Evolutionary conservation across 441 rosid genomes (phyloP), one percentile per base, ranked within the genome.

Genomic region (Adansonia grandidieri): DNA sequence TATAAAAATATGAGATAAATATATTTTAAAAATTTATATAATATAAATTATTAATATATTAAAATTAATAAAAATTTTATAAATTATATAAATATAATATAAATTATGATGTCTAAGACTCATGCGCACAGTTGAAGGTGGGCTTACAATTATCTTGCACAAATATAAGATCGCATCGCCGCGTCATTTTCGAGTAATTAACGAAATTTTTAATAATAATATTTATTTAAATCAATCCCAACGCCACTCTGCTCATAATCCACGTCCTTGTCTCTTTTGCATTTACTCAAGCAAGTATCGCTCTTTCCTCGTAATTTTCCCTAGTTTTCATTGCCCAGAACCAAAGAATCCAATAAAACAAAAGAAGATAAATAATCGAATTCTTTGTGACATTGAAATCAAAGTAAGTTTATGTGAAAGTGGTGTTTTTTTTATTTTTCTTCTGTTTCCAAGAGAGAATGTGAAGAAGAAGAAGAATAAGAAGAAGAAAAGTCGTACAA

Each of bases 331-430:
- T 24, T 71, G 17, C 48, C 15, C 60, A 50, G 2, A n/a, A 60
- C 24, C 6, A 17, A 11, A 5, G 40, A 24, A 22, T 22, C 40
- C 65, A 58, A 60, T 37, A 9, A 8, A 64, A 42, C n/a, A 2
- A 20, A 44, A 44, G 22, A 28, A 54, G 1, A 73, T 14, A 32
- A 19, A 15, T 15, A 10, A 19, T 57, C 62, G 1, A 8, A 10
- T 50, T 22, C 11, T 13, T 14, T 6, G 54, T 7, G 66, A 40
- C 13, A 22, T 28, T 47, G 40, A 65, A 76, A n/a, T 71, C 48
- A n/a, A 19, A 74, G 62, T 47, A 65, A 11, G 73, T 22, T 28
- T 50, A 13, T 4, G 58, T 73, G 66, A 76, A 80, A 84, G 85
- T 82, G 85, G 71, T 56, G 62, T 4, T 47, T 44, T 5, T 44